Conservation (phyloP, 306 rosid species). For the Benincasa hispida region DNA sequence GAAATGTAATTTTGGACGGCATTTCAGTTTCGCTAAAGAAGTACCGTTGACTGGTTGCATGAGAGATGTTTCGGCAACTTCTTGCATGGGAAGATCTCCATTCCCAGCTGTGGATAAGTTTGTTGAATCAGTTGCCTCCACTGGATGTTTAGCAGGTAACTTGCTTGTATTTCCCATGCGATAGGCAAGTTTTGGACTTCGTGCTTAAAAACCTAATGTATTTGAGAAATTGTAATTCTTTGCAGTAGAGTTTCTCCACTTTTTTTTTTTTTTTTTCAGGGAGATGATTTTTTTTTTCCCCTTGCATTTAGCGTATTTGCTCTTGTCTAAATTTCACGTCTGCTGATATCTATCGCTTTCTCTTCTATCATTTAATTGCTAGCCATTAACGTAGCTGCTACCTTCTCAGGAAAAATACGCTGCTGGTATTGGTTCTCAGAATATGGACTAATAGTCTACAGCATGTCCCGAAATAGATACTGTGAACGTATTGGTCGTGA, state of each 20-base stretch:
- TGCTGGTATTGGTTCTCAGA: slow-evolving; percentile 90
- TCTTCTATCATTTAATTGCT: neutral
- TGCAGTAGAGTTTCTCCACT: neutral
- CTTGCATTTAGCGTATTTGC: neutral
- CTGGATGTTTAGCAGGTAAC: slow-evolving; percentile 63
- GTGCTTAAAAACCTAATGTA: neutral
- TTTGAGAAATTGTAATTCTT: neutral
- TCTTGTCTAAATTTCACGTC: neutral
- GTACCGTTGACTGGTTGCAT: slow-evolving; percentile 21
- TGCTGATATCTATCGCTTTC: neutral
- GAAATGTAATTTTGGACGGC: slow-evolving; percentile 25
- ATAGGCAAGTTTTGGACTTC: neutral
- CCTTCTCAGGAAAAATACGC: slow-evolving; percentile 57
- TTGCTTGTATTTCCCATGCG: neutral
- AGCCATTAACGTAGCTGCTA: slow-evolving; percentile 9
- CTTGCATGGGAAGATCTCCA: slow-evolving; percentile 67
- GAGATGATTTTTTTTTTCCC: neutral
- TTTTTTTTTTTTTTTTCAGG: neutral
- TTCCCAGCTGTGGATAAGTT: slow-evolving; percentile 64
- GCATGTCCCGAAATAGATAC: slow-evolving; percentile 77
- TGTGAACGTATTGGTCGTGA: slow-evolving; percentile 91
- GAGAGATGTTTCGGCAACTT: slow-evolving; percentile 45
- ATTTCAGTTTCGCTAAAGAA: slow-evolving; percentile 21
- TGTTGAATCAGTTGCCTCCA: slow-evolving; percentile 50
- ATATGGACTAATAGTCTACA: slow-evolving; percentile 72